Conservation (phyloP, 805 yeast species). For the Yarrowia divulgata region DNA sequence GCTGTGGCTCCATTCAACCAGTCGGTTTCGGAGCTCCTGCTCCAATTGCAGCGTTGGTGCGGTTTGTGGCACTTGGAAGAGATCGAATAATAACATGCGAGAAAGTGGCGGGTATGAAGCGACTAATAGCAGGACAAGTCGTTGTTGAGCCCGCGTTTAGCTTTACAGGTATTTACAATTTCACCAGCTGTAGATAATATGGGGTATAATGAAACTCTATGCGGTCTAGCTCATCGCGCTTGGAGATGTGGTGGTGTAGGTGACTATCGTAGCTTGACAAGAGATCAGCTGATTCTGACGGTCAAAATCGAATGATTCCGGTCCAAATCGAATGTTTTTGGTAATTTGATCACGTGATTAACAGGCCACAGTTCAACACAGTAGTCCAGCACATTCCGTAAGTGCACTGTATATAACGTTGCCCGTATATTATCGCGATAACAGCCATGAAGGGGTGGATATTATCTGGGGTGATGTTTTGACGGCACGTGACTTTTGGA, state of each 20-base stretch:
- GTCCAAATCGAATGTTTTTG: too few species aligned
- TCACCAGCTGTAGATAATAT: conserved; percentile 9
- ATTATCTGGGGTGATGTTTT: background rate
- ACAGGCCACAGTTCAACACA: too few species aligned
- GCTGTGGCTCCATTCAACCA: conserved; percentile 29
- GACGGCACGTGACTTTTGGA: background rate
- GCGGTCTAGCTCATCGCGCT: conserved; percentile 8
- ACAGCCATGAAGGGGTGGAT: background rate
- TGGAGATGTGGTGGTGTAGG: background rate
- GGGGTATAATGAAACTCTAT: conserved; percentile 27
- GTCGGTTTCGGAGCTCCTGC: conserved; percentile 18
- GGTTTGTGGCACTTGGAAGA: conserved; percentile 4
- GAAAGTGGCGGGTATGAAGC: background rate
- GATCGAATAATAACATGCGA: conserved; percentile 18
- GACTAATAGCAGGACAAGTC: background rate
- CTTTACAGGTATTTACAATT: conserved; percentile 2
- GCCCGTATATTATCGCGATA: background rate
- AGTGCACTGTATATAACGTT: background rate
- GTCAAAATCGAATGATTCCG: background rate
- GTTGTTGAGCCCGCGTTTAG: conserved; percentile 5
- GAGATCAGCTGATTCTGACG: background rate
- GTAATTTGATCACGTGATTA: too few species aligned
- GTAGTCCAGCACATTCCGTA: too few species aligned
- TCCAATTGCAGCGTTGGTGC: conserved; percentile 8
- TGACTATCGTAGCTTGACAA: too few species aligned